Percentiles rank a stretch among this genome's conserved stretches.
Evolutionary conservation across 2,329 filamentous ascomycete genomes (phyloP).

Genomic region (Colletotrichum tamarilloi): DNA sequence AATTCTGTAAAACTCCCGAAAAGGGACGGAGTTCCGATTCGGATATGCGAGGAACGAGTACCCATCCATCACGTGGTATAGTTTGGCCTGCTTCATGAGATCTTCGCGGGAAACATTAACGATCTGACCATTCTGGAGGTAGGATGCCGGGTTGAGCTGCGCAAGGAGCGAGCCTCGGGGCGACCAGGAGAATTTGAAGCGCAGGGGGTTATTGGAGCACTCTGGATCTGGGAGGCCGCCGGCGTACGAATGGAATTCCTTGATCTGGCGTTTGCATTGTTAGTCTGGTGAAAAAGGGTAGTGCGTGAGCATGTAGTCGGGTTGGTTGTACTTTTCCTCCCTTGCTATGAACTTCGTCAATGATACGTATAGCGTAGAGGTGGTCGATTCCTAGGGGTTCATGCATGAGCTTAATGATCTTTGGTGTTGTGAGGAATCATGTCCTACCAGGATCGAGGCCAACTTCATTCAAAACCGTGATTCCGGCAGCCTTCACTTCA

Average conservation of each 20-base stretch:
- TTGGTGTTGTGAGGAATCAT: neutral
- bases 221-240: constrained; percentile 69
- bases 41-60: constrained; percentile 78
- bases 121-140: constrained; percentile 71
- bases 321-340: constrained; percentile 63
- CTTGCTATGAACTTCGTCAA: constrained; percentile 72
- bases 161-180: constrained; percentile 76
- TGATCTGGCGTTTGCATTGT: constrained; percentile 52
- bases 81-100: constrained; percentile 75
- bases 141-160: constrained; percentile 72
- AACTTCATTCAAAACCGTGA: constrained; percentile 80
- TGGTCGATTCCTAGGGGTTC: constrained; percentile 61
- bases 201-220: constrained; percentile 74
- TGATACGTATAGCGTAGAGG: constrained; percentile 72
- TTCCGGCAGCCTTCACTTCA: constrained; percentile 72
- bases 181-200: constrained; percentile 77
- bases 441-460: constrained; percentile 62
- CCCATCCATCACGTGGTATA: constrained; percentile 67
- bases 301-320: neutral
- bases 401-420: neutral
- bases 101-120: constrained; percentile 51
- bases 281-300: neutral
- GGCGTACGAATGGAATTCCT: constrained; percentile 74
- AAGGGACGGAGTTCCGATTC: constrained; percentile 75
- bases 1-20: constrained; percentile 75